phyloP scores from a whole-genome alignment of 768 basidiomycete genomes.

The Dendrothele bispora region DNA sequence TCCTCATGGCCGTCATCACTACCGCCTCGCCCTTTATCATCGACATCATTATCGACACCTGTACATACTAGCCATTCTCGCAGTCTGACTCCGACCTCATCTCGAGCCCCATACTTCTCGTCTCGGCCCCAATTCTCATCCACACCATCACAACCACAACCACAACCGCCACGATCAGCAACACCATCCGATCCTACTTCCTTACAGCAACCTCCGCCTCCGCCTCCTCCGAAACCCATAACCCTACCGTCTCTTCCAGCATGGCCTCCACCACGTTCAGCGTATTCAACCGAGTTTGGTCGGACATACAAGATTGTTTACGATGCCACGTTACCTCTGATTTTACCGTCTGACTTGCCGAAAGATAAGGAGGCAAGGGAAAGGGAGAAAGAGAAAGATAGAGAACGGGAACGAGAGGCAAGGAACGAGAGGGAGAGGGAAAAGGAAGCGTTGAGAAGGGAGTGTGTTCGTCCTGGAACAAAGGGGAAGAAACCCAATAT shows the following conservation, averaged over 20 bases:
- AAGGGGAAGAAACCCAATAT: slow-evolving; percentile 5
- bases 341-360: neutral
- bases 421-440: slow-evolving; percentile 1
- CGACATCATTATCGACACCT: neutral
- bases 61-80: neutral
- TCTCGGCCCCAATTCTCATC: neutral
- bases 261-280: slow-evolving; percentile 60
- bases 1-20: no score
- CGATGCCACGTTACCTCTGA: slow-evolving; percentile 44
- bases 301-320: slow-evolving; percentile 62
- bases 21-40: neutral
- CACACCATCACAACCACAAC: neutral
- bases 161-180: neutral
- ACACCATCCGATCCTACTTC: no score
- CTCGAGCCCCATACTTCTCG: no score
- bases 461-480: neutral
- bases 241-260: slow-evolving; percentile 43
- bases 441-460: neutral
- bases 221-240: slow-evolving; percentile 23
- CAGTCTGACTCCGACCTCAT: no score
- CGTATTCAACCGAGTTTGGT: slow-evolving; percentile 42
- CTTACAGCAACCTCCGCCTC: slow-evolving; percentile 3
- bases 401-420: neutral
- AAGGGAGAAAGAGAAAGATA: neutral
- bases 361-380: slow-evolving; percentile 11